phyloP scores from a whole-genome alignment of 1,139 yeast genomes.

The Candida sojae region DNA sequence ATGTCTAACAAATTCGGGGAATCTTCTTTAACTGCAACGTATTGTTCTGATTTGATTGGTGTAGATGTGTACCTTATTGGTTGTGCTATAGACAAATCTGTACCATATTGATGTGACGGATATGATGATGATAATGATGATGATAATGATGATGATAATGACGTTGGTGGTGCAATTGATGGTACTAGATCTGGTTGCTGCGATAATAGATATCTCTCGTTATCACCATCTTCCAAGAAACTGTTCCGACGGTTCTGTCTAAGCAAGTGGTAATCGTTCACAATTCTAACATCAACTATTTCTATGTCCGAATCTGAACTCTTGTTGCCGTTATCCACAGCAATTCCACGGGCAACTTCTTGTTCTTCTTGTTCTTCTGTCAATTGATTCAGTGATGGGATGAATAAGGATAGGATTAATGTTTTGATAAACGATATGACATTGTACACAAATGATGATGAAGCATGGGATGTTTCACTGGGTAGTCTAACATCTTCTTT shows the following conservation, averaged over 20 bases:
- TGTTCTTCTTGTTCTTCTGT: neutral
- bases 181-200: too few relatives aligned
- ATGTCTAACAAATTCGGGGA: slow-evolving; percentile 3
- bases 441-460: neutral
- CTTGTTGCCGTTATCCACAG: neutral
- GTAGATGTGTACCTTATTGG: slow-evolving; percentile 3
- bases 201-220: neutral
- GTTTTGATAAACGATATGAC: neutral
- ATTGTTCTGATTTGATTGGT: neutral
- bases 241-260: neutral
- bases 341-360: neutral
- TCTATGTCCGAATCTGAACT: slow-evolving; percentile 12
- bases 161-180: too few relatives aligned
- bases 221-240: slow-evolving; percentile 8
- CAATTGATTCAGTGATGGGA: neutral
- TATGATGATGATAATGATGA: neutral
- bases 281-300: slow-evolving; percentile 10
- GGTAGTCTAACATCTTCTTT: neutral
- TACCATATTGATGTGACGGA: slow-evolving; percentile 13
- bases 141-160: neutral
- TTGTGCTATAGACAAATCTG: slow-evolving; percentile 14
- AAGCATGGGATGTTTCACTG: neutral
- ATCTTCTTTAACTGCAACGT: neutral
- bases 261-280: slow-evolving; percentile 15
- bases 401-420: neutral